Evolutionary conservation across 805 yeast species (phyloP).

Genomic region (Saccharomycopsis microspora): DNA sequence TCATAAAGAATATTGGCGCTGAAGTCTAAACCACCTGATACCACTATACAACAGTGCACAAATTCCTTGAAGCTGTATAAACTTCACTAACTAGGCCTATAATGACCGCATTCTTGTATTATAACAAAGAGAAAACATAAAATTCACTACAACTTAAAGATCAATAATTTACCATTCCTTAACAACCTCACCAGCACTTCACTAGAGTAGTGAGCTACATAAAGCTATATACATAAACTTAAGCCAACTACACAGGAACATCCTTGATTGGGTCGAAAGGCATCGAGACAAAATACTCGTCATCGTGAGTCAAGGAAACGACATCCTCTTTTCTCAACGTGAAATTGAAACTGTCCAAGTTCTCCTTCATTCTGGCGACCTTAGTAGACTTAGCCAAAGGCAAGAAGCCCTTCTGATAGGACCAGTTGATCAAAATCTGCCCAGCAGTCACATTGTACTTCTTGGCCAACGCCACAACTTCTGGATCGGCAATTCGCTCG

Average conservation of each 20-base stretch:
- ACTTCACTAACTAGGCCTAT: too few relatives aligned
- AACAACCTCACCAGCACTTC: too few relatives aligned
- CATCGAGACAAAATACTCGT: constrained; percentile 17
- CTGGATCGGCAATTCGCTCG: constrained; percentile 32
- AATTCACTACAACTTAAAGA: too few relatives aligned
- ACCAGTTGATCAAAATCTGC: constrained; percentile 50
- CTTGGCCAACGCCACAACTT: constrained; percentile 89
- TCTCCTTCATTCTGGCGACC: constrained; percentile 26
- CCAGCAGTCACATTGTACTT: constrained; percentile 68
- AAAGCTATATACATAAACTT: too few relatives aligned
- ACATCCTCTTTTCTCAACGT: constrained; percentile 29
- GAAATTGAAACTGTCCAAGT: constrained; percentile 31
- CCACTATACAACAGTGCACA: too few relatives aligned
- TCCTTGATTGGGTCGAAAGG: background rate
- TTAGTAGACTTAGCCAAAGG: constrained; percentile 39
- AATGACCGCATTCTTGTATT: too few relatives aligned
- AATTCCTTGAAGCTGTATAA: too few relatives aligned
- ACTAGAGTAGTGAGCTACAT: too few relatives aligned
- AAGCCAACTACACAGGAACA: background rate
- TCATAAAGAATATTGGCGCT: too few relatives aligned
- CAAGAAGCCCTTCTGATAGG: constrained; percentile 42
- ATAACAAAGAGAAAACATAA: too few relatives aligned
- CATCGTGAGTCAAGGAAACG: constrained; percentile 25
- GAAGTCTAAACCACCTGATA: too few relatives aligned
- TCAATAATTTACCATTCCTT: too few relatives aligned